Base-by-base conservation (phyloP, 257 asterid species). In the Schizonepeta tenuifolia region DNA sequence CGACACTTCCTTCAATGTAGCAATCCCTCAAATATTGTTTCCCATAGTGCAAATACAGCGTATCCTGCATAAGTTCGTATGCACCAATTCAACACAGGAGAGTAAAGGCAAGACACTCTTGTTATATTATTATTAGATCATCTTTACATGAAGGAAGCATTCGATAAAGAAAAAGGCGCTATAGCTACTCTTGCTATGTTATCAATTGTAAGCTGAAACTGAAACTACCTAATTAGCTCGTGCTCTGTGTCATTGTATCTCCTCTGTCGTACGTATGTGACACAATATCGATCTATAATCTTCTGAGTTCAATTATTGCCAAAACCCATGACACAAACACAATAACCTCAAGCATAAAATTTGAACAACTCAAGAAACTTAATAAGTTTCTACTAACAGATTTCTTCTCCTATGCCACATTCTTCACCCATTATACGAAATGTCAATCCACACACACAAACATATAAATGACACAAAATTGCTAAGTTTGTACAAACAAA, bases 1-100 rank as follows among this genome's bases (percentile, higher is more conserved):
- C 98, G 31, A 90, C 97, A 40, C 97, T 92, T 74, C 99, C 99
- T 85, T 95, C 99, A 55, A 95, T 72, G 67, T 95, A 92, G 83
- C 99, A 95, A 81, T 95, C 95, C 75, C 86, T 84, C 75, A 95
- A 76, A 75, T 92, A 95, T 49, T 90, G 98, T 73, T 88, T 95
- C 70, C 99, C 99, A 7, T 88, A 70, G 72, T 95, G 99, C 87
- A 95, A 79, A 79, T 92, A 95, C 80, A 95, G 58, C 0, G 99
- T 95, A 72, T 95, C 98, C 99, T 95, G 90, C 81, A 83, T 50
- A 59, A 8, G 58, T 53, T 20, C 1, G 14, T 53, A 8, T 24
- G 44, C 20, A 60, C 53, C 73, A 68, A 61, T 59, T 18, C 47
- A 47, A 75, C 31, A 18, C 38, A 43, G 18, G 40, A 21, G 49